Evolutionary conservation across 768 basidiomycete species (phyloP).

Genomic region (Lyophyllum semitale): DNA sequence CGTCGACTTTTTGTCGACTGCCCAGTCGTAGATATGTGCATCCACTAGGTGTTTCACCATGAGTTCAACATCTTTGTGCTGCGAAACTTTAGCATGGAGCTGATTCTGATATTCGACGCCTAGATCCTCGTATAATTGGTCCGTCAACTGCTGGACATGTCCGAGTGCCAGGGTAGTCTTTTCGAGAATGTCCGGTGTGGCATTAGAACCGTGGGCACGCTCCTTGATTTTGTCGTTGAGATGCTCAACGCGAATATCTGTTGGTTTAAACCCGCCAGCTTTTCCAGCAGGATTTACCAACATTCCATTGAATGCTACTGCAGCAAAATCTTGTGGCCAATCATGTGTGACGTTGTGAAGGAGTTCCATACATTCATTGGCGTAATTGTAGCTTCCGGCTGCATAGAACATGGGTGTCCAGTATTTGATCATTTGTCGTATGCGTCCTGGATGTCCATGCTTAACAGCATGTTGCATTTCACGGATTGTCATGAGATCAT

Average conservation of each 20-base stretch:
- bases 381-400: slow-evolving; percentile 22
- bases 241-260: slow-evolving; percentile 26
- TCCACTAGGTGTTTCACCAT: slow-evolving; percentile 11
- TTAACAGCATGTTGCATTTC: neutral
- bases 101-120: slow-evolving; percentile 18
- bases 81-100: slow-evolving; percentile 19
- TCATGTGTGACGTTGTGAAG: slow-evolving; percentile 23
- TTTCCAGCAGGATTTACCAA: slow-evolving; percentile 21
- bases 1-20: neutral
- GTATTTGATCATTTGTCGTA: neutral
- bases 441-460: neutral
- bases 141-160: slow-evolving; percentile 16
- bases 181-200: slow-evolving; percentile 18
- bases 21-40: neutral
- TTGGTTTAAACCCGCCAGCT: slow-evolving; percentile 17
- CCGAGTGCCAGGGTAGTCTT: slow-evolving; percentile 25
- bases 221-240: slow-evolving; percentile 22
- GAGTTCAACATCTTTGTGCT: slow-evolving; percentile 20
- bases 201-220: slow-evolving; percentile 21
- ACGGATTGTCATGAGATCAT: neutral
- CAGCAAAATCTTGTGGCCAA: slow-evolving; percentile 21
- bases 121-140: slow-evolving; percentile 17
- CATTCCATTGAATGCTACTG: slow-evolving; percentile 18
- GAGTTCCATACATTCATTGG: slow-evolving; percentile 25
- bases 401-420: neutral